These are phyloP conservation scores for Macadamia integrifolia DNA, from an alignment of 164 flowering plant species.

Conservation along the genomic window DNA sequence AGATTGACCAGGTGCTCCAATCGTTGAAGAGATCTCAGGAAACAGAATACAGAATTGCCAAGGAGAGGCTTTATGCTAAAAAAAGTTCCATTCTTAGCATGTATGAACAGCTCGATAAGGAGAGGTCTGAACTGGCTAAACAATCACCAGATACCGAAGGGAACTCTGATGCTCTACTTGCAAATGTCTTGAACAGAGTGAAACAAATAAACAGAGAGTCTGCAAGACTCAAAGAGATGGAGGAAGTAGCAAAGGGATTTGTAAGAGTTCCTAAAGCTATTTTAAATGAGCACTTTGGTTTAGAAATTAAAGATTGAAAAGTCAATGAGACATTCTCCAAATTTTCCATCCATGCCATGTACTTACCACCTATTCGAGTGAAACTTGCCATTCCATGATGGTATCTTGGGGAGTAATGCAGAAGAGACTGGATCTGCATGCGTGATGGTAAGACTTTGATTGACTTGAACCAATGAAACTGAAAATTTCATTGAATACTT, in stretches of 20 bases:
- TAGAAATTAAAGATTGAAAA: conserved; percentile 27
- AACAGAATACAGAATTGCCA: conserved; percentile 51
- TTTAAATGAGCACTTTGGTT: conserved; percentile 38
- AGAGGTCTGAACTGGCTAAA: conserved; percentile 37
- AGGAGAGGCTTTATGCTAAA: conserved; percentile 53
- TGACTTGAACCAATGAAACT: too few relatives aligned
- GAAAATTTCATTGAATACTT: too few relatives aligned
- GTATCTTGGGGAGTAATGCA: too few relatives aligned
- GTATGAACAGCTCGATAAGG: conserved; percentile 49
- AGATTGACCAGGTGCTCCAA: conserved; percentile 45
- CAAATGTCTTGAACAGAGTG: conserved; percentile 27
- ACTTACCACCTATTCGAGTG: too few relatives aligned
- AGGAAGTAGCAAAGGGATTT: conserved; percentile 49
- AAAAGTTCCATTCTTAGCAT: conserved; percentile 36
- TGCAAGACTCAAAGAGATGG: conserved; percentile 46
- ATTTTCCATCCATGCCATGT: too few relatives aligned
- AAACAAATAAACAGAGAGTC: conserved; percentile 50
- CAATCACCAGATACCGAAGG: conserved; percentile 11
- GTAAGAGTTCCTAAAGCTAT: conserved; percentile 45
- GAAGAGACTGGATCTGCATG: too few relatives aligned
- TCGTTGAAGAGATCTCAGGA: conserved; percentile 60
- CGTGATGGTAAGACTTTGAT: too few relatives aligned
- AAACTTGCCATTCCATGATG: too few relatives aligned
- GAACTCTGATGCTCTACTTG: conserved; percentile 22
- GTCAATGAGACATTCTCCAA: background rate